Evolutionary conservation across 805 yeast species (phyloP).

Genomic region (Pichia cabralensis): DNA sequence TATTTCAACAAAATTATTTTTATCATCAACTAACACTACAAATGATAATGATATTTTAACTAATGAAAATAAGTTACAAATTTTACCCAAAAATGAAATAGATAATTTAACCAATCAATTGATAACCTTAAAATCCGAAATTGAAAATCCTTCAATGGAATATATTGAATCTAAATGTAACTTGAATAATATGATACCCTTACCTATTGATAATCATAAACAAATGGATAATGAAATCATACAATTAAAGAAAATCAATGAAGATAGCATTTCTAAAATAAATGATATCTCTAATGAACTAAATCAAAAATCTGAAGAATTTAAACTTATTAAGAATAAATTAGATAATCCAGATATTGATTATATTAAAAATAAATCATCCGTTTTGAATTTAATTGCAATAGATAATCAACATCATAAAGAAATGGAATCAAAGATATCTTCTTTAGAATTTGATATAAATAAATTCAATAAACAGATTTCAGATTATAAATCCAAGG

Average conservation of each 20-base stretch:
- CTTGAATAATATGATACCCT: slow-evolving; percentile 5
- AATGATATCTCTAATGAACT: no score
- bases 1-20: slow-evolving; percentile 10
- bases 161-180: slow-evolving; percentile 12
- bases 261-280: no score
- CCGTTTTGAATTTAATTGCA: no score
- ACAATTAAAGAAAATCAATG: no score
- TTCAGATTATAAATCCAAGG: no score
- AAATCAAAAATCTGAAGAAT: not conserved
- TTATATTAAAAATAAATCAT: not conserved
- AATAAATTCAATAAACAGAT: no score
- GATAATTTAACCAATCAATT: not conserved
- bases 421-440: not conserved
- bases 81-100: no score
- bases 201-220: slow-evolving; percentile 10
- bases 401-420: no score
- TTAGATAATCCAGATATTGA: slow-evolving; percentile 4
- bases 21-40: no score
- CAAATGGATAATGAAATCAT: not conserved
- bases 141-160: slow-evolving; percentile 23
- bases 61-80: no score
- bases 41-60: no score
- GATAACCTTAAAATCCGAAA: not conserved
- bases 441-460: no score
- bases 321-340: not conserved